A percentile compares a stretch with the other conserved stretches of the same genome.
Evolutionary conservation across 1,139 yeast genomes (phyloP).

Genomic region (Sporopachydermia cereana): DNA sequence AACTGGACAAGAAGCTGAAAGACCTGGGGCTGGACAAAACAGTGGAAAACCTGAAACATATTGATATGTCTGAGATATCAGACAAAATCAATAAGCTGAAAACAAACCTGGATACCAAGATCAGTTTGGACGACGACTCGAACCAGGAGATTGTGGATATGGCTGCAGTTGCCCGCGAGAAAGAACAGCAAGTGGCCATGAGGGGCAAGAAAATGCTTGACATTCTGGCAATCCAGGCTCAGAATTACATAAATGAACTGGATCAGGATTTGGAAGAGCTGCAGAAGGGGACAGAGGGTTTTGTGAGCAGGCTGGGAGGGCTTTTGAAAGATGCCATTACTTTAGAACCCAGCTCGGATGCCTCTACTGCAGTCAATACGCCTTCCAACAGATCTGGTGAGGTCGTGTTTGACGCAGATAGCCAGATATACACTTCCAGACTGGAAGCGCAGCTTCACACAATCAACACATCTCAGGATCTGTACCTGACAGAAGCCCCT

Average conservation of each 20-base stretch:
- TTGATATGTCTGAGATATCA: not conserved
- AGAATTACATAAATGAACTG: conserved; percentile 46
- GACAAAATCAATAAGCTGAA: not conserved
- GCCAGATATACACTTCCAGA: conserved; percentile 35
- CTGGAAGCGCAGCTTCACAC: conserved; percentile 48
- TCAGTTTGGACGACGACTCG: conserved; percentile 2
- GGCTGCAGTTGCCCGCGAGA: not conserved
- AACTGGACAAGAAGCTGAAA: conserved; percentile 1
- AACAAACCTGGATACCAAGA: not conserved
- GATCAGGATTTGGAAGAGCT: conserved; percentile 59
- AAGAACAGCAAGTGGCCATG: conserved; percentile 7
- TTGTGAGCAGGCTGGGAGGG: conserved; percentile 41
- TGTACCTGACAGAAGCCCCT: conserved; percentile 27
- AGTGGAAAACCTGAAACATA: not conserved
- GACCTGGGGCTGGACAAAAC: conserved; percentile 4
- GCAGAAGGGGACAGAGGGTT: conserved; percentile 51
- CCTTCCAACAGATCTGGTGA: conserved; percentile 27
- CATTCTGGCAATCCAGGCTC: conserved; percentile 35
- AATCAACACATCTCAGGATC: conserved; percentile 34
- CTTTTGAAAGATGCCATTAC: conserved; percentile 43
- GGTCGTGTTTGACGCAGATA: conserved; percentile 28
- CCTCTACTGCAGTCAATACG: conserved; percentile 11
- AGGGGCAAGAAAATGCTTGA: conserved; percentile 20
- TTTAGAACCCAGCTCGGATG: conserved; percentile 24
- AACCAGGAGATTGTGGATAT: conserved; percentile 2